These are phyloP conservation scores for Mycena chlorophos DNA, from an alignment of 768 basidiomycete genomes.

Conservation along the genomic window DNA sequence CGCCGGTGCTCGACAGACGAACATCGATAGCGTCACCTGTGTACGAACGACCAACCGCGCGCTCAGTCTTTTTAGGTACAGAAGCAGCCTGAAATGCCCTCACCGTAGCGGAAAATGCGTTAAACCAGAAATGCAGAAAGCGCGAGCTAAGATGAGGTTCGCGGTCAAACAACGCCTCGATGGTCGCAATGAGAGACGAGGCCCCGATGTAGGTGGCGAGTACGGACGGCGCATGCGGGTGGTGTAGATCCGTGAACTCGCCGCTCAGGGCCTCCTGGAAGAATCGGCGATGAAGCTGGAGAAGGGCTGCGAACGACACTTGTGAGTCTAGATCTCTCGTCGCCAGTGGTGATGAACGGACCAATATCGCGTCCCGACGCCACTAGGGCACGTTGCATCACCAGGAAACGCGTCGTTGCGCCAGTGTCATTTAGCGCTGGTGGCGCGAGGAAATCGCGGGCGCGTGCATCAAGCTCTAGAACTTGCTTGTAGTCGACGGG, in stretches of 20 bases:
- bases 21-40: constrained; percentile 64
- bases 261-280: constrained; percentile 66
- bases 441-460: constrained; percentile 59
- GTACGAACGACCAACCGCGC: neutral
- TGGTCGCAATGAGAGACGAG: constrained; percentile 55
- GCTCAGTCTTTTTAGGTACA: neutral
- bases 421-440: constrained; percentile 43
- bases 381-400: constrained; percentile 66
- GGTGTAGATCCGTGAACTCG: constrained; percentile 51
- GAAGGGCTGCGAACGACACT: constrained; percentile 44
- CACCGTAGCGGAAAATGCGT: constrained; percentile 71
- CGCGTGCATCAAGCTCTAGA: constrained; percentile 51
- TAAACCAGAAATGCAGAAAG: constrained; percentile 75
- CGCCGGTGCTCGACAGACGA: constrained; percentile 62
- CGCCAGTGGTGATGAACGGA: constrained; percentile 27
- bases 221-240: constrained; percentile 68
- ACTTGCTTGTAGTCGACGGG: constrained; percentile 53
- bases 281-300: constrained; percentile 67
- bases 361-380: constrained; percentile 65
- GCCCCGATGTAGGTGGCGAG: constrained; percentile 67
- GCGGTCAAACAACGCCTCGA: constrained; percentile 56
- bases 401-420: constrained; percentile 49
- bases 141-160: constrained; percentile 63
- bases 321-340: neutral
- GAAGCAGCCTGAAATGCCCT: constrained; percentile 30